A percentile compares a stretch with the other conserved stretches of the same genome.
Evolutionary conservation across 257 asterid species (phyloP).

Genomic region (Catharanthus roseus): DNA sequence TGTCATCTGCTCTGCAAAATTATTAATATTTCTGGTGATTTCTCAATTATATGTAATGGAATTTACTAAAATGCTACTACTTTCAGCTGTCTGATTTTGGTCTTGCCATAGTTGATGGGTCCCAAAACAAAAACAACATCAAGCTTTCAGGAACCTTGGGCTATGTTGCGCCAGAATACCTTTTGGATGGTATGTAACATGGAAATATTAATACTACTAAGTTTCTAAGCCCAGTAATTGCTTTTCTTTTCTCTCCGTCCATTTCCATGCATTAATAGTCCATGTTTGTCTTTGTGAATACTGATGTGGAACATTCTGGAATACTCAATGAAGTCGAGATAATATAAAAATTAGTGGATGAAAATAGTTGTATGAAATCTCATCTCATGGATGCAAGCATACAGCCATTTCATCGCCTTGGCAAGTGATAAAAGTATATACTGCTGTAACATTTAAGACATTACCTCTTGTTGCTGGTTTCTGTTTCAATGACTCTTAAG

Average conservation of each 20-base stretch:
- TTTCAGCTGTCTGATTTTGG: conserved; percentile 67
- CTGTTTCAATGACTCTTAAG: background rate
- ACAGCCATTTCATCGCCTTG: background rate
- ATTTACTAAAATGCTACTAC: conserved; percentile 7
- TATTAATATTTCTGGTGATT: conserved; percentile 1
- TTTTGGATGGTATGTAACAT: conserved; percentile 53
- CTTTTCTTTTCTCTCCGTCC: background rate
- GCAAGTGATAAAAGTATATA: background rate
- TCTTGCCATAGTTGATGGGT: conserved; percentile 55
- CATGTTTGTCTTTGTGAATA: background rate
- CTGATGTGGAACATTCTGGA: background rate
- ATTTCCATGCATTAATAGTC: background rate
- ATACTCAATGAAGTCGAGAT: too few relatives aligned
- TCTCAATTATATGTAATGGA: background rate
- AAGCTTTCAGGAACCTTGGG: conserved; percentile 78
- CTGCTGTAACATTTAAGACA: background rate
- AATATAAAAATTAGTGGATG: background rate
- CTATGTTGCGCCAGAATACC: conserved; percentile 78
- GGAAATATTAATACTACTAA: too few relatives aligned
- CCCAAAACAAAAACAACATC: conserved; percentile 43
- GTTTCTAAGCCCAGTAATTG: background rate
- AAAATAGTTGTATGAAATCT: background rate
- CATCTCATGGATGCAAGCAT: background rate
- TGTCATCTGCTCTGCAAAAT: conserved; percentile 13
- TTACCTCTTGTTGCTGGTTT: background rate